These are phyloP conservation scores for Quercus gilva DNA, from an alignment of 306 rosid species.

Conservation along the genomic window DNA sequence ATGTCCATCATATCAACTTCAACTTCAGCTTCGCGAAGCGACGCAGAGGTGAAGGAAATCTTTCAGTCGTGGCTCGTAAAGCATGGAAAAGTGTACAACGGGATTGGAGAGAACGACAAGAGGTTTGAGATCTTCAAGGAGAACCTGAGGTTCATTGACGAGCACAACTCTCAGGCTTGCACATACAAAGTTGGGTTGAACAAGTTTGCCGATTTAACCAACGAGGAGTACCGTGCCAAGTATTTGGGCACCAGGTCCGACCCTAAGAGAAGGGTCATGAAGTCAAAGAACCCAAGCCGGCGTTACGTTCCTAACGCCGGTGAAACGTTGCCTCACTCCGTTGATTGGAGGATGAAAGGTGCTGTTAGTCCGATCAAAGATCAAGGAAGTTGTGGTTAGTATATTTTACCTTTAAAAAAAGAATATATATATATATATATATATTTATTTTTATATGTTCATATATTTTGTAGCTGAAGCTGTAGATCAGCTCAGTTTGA, in stretches of 20 bases:
- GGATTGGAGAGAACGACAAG: conserved; percentile 53
- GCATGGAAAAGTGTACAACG: conserved; percentile 65
- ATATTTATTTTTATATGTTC: neutral
- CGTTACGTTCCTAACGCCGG: conserved; percentile 43
- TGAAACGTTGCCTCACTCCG: conserved; percentile 54
- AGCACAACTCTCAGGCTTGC: conserved; percentile 57
- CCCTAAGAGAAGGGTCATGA: conserved; percentile 51
- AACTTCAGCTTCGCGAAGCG: conserved; percentile 11
- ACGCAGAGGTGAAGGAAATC: conserved; percentile 50
- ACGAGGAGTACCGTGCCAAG: conserved; percentile 64
- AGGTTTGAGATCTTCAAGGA: conserved; percentile 77
- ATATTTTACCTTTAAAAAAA: neutral
- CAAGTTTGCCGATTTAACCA: conserved; percentile 74
- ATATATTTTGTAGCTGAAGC: too few species aligned
- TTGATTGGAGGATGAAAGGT: conserved; percentile 84
- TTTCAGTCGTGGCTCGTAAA: conserved; percentile 63
- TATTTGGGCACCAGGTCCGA: conserved; percentile 53
- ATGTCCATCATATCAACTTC: conserved; percentile 15
- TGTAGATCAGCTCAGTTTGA: neutral
- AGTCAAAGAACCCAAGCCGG: conserved; percentile 47
- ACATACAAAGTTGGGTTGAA: conserved; percentile 72
- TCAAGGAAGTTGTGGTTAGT: conserved; percentile 84
- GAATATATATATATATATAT: too few species aligned
- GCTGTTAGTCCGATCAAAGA: conserved; percentile 69
- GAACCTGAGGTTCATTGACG: conserved; percentile 60